Conservation (phyloP, 139 green algal species). For the Ettlia oleoabundans region DNA sequence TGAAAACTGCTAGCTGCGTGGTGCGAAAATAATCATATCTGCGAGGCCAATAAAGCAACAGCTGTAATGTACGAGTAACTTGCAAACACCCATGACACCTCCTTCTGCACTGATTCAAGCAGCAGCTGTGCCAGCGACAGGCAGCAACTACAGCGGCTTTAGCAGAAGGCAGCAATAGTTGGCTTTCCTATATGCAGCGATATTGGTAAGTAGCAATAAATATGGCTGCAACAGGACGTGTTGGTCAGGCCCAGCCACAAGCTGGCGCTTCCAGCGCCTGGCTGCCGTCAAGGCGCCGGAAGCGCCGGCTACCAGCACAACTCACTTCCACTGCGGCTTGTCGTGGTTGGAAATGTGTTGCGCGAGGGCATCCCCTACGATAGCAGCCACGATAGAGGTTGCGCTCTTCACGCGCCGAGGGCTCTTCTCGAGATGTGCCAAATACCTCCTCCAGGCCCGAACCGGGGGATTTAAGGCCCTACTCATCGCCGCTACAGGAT, state of each 20-base stretch:
- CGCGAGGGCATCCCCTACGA: slow-evolving; percentile 39
- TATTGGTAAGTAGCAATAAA: too few relatives aligned
- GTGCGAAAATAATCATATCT: slow-evolving; percentile 45
- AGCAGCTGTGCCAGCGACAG: neutral
- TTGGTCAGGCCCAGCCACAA: too few relatives aligned
- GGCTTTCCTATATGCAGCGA: too few relatives aligned
- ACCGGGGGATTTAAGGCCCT: neutral
- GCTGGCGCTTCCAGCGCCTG: neutral
- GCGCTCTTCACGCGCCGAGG: slow-evolving; percentile 22
- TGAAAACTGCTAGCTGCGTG: slow-evolving; percentile 35
- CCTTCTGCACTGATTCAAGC: neutral
- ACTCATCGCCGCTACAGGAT: neutral
- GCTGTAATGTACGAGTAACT: neutral
- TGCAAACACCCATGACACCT: neutral
- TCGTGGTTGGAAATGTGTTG: slow-evolving; percentile 24
- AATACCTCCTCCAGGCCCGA: neutral
- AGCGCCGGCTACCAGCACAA: neutral
- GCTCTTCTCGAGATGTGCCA: neutral
- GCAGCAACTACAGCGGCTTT: neutral
- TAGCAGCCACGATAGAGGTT: slow-evolving; percentile 34
- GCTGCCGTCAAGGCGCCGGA: too few relatives aligned
- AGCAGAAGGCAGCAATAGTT: too few relatives aligned
- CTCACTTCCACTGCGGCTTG: slow-evolving; percentile 24
- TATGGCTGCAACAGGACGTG: too few relatives aligned
- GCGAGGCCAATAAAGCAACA: neutral